These are phyloP conservation scores for Astragalus glycyphyllos DNA, from an alignment of 306 rosid species.

Conservation along the genomic window DNA sequence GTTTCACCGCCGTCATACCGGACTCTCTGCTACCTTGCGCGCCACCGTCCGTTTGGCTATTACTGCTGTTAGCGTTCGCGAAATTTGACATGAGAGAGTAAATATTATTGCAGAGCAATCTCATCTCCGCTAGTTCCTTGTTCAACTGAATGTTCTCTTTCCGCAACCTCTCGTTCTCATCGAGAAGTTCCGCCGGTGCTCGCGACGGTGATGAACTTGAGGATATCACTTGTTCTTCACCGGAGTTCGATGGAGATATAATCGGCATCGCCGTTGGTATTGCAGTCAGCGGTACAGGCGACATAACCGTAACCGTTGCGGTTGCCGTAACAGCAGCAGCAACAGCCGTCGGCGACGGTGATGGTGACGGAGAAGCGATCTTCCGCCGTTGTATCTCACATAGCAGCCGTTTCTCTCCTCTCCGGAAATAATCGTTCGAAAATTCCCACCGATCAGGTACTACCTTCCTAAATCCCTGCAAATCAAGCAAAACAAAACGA, in stretches of 20 bases:
- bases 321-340: background rate
- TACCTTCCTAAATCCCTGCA: conserved; percentile 82
- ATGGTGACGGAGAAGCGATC: conserved; percentile 40
- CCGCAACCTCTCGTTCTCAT: conserved; percentile 85
- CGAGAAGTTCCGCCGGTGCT: conserved; percentile 67
- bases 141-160: conserved; percentile 69
- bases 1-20: conserved; percentile 47
- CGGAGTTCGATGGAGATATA: conserved; percentile 67
- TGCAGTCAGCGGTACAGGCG: conserved; percentile 42
- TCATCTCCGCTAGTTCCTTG: conserved; percentile 76
- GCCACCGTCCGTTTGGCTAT: conserved; percentile 44
- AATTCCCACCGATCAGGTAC: conserved; percentile 97
- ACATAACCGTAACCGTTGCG: conserved; percentile 23
- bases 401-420: conserved; percentile 70
- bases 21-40: conserved; percentile 47
- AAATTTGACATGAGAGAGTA: conserved; percentile 68
- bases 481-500: background rate
- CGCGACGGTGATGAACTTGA: conserved; percentile 63
- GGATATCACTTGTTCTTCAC: conserved; percentile 75
- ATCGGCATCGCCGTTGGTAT: conserved; percentile 42
- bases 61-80: conserved; percentile 1
- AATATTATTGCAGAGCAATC: conserved; percentile 77
- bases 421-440: conserved; percentile 73
- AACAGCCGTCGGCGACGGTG: conserved; percentile 12
- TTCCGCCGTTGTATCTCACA: conserved; percentile 85